Evolutionary conservation across 177 flowering plant species (phyloP).

Genomic region (Telopea speciosissima): DNA sequence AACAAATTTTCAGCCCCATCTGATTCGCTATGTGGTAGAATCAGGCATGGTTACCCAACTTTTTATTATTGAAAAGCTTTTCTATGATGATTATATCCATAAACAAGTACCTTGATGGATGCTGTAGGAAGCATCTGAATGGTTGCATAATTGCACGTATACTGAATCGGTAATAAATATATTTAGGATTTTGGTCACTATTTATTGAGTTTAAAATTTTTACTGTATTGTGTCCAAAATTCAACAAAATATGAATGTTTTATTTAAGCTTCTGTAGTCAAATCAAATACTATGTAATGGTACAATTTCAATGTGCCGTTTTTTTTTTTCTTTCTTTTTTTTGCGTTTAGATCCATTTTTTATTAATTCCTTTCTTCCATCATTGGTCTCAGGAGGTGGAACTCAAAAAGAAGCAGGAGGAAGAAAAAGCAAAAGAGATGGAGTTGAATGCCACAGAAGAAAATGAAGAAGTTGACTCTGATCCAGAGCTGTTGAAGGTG

Average conservation of each 20-base stretch:
- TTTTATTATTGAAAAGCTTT: no score
- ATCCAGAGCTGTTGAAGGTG: constrained; percentile 35
- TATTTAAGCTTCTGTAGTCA: neutral
- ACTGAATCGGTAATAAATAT: neutral
- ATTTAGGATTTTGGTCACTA: neutral
- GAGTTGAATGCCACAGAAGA: constrained; percentile 11
- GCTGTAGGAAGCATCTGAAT: neutral
- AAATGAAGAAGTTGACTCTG: constrained; percentile 8
- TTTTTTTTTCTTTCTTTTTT: no score
- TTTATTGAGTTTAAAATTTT: no score
- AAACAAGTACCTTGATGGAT: neutral
- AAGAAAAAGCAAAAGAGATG: constrained; percentile 18
- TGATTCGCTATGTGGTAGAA: no score
- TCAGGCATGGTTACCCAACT: no score
- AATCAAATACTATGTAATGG: neutral
- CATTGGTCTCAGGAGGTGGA: constrained; percentile 30
- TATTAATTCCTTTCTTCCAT: no score
- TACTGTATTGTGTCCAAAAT: no score
- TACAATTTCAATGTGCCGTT: neutral
- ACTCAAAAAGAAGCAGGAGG: constrained; percentile 35
- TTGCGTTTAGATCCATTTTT: no score
- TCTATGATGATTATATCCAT: no score
- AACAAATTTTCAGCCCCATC: no score
- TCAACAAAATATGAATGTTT: no score
- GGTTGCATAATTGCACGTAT: neutral